Base-by-base conservation (phyloP, 1,284 basidiomycete genomes). In the Leccinum ponderosum region DNA sequence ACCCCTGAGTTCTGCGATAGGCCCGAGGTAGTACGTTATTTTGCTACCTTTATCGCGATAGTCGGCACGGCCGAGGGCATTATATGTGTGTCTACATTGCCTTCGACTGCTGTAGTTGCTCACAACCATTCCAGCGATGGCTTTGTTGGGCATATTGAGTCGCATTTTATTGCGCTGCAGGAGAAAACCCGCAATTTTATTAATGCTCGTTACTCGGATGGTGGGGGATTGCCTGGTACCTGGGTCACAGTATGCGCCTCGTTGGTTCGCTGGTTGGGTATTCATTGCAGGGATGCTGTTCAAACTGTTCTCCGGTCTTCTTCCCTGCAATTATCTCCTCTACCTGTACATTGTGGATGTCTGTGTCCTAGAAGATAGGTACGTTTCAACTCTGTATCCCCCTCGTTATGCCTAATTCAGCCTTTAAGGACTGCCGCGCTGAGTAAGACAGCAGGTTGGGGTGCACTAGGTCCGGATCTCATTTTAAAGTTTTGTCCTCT, bases 301-400 rank as follows among this genome's bases (percentile, higher is more conserved):
- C 5, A 58, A 65, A 31, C 12, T 60, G 12, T 53, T 74, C 47
- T 65, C 67, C 4, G 48, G 62, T 14, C 3, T 52, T 29, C 8
- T 62, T 1, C 52, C 68, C 2, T 61, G 63, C 44, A 6, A 6
- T 7, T 77, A 70, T 53, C 62, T 76, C 7, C 6, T 64, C 12
- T 68, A 72, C 56, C 60, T 74, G 57, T 76, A 73, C 29, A 47
- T 75, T 12, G 63, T 76, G 1, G 76, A 76, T 31, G 29, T 68
- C 14, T 68, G 70, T 12, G 20, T 31, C 15, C 63, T 64, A 4
- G 74, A 76, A 12, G 61, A 69, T 4, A 69, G 75, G 76, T 75
- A 51, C 3, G 57, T 58, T 55, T 17, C 22, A 4, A 51, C 2
- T 4, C 20, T 3, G 7, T 7, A 6, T 22, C 27, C 11, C 27